These are phyloP conservation scores for Hondaea fermentalgiana DNA, from an alignment of 108 stramenopile species.

Conservation along the genomic window DNA sequence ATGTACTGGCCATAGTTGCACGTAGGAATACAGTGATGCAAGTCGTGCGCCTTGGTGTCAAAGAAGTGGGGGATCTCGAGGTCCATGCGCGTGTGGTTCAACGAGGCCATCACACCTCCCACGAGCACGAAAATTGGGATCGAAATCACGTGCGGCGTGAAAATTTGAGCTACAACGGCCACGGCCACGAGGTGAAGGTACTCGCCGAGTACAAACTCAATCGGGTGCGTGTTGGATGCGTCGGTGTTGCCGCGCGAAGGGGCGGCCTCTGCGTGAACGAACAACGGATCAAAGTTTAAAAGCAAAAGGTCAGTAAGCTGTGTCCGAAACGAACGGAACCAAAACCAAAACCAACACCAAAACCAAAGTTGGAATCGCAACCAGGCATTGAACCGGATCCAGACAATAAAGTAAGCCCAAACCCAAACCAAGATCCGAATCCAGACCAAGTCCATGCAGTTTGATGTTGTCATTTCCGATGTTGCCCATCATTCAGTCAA, in stretches of 20 bases:
- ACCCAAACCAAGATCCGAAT: too few species aligned
- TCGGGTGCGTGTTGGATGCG: slow-evolving; percentile 92
- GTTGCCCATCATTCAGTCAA: too few species aligned
- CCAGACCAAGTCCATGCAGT: too few species aligned
- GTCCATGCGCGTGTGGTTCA: slow-evolving; percentile 92
- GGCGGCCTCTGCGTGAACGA: slow-evolving; percentile 57
- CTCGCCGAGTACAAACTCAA: slow-evolving; percentile 92
- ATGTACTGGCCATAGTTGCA: slow-evolving; percentile 94
- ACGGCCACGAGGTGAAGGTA: slow-evolving; percentile 79
- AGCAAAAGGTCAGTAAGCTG: too few species aligned
- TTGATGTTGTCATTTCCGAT: too few species aligned
- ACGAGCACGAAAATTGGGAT: slow-evolving; percentile 58
- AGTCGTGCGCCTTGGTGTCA: slow-evolving; percentile 84
- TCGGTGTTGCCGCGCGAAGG: slow-evolving; percentile 85
- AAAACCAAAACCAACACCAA: too few species aligned
- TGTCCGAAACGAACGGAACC: too few species aligned
- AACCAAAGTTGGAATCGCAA: too few species aligned
- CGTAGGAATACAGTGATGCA: slow-evolving; percentile 90
- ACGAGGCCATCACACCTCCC: slow-evolving; percentile 76
- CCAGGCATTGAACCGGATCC: too few species aligned
- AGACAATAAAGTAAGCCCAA: too few species aligned
- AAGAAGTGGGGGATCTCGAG: slow-evolving; percentile 52
- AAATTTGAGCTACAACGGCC: slow-evolving; percentile 38
- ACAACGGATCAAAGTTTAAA: too few species aligned
- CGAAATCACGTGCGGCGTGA: slow-evolving; percentile 41